phyloP scores from a whole-genome alignment of 2,329 filamentous ascomycete genomes.

The Mollisiaceae sp. region DNA sequence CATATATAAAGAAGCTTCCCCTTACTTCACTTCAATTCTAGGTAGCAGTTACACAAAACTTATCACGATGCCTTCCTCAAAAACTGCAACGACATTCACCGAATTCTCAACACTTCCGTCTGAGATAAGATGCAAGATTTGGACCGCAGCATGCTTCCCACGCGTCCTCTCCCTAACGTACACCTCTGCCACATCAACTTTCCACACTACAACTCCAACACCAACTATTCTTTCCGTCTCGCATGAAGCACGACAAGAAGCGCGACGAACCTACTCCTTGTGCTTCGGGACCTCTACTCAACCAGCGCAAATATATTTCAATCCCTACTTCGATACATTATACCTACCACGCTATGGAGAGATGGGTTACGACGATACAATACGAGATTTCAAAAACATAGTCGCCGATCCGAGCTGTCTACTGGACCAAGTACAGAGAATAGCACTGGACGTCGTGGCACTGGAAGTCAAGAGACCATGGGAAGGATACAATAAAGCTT shows the following conservation, averaged over 20 bases:
- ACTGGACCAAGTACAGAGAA: conserved; percentile 44
- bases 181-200: conserved; percentile 44
- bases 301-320: conserved; percentile 36
- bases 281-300: conserved; percentile 46
- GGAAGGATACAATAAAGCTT: conserved; percentile 58
- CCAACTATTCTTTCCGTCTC: conserved; percentile 50
- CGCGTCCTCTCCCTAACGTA: conserved; percentile 44
- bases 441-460: conserved; percentile 54
- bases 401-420: conserved; percentile 41
- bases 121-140: conserved; percentile 40
- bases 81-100: conserved; percentile 29
- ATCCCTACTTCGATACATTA: conserved; percentile 38
- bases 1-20: neutral
- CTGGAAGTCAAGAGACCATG: conserved; percentile 52
- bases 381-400: conserved; percentile 49
- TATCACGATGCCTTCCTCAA: conserved; percentile 20
- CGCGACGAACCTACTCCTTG: conserved; percentile 45
- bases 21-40: neutral
- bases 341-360: conserved; percentile 43
- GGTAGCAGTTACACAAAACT: neutral
- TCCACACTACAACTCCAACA: conserved; percentile 45
- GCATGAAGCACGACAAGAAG: conserved; percentile 51
- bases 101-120: conserved; percentile 38
- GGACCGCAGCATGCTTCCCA: conserved; percentile 33
- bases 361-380: conserved; percentile 43